These are phyloP conservation scores for Saccharomyces hybrid DNA, from an alignment of 1,139 yeast species.

Conservation along the genomic window DNA sequence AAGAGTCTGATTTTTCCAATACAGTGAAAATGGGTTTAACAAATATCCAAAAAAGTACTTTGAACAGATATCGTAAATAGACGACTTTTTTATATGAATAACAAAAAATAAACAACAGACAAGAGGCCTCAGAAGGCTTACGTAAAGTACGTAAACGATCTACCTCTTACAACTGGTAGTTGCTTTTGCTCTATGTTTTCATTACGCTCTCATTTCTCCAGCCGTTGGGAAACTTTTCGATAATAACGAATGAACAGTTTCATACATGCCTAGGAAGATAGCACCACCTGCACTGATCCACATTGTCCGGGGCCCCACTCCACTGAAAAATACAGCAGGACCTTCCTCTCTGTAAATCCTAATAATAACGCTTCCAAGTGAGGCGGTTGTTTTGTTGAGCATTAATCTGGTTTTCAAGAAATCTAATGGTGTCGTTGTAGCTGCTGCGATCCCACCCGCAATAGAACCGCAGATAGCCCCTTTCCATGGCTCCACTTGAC, in stretches of 20 bases:
- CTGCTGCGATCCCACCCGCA: conserved; percentile 95
- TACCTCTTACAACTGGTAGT: neutral
- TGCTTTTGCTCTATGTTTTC: neutral
- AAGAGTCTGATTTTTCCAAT: neutral
- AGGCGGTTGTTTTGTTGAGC: conserved; percentile 52
- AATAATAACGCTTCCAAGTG: conserved; percentile 40
- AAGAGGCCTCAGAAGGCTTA: neutral
- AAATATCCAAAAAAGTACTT: neutral
- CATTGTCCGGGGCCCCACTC: conserved; percentile 89
- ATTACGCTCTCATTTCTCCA: conserved; percentile 1
- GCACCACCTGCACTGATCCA: conserved; percentile 99
- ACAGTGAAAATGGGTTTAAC: neutral
- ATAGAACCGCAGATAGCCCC: conserved; percentile 93
- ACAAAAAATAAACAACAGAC: neutral
- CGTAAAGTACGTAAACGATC: neutral
- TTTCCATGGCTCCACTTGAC: conserved; percentile 47
- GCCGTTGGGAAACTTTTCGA: conserved; percentile 7
- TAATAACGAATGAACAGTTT: conserved; percentile 43
- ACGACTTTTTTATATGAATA: neutral
- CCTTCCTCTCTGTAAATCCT: conserved; percentile 60
- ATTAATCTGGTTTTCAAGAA: conserved; percentile 86
- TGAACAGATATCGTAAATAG: neutral
- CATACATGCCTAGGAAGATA: conserved; percentile 89
- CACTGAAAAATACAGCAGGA: conserved; percentile 57
- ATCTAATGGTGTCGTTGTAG: conserved; percentile 86